phyloP scores from a whole-genome alignment of 2,329 filamentous ascomycete genomes.

The Teratosphaeria nubilosa region DNA sequence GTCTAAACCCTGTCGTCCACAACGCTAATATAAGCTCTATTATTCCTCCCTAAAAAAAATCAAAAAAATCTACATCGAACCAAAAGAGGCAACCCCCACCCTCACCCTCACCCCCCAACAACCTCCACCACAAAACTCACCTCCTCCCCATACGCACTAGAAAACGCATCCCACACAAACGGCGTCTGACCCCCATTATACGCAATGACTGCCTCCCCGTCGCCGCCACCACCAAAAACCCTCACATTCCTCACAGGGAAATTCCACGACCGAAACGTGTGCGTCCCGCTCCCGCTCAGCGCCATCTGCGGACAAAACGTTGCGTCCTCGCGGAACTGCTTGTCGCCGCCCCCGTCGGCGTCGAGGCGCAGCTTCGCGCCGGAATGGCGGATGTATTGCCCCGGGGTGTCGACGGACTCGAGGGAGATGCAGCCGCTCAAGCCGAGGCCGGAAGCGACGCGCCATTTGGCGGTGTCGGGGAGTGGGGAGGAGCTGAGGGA shows the following conservation, averaged over 20 bases:
- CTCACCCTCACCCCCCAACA: conserved; percentile 27
- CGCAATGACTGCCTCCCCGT: conserved; percentile 26
- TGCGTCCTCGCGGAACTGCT: conserved; percentile 50
- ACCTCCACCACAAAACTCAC: conserved; percentile 33
- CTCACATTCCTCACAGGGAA: conserved; percentile 51
- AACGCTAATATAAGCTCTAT: too few relatives aligned
- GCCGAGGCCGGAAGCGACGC: conserved; percentile 44
- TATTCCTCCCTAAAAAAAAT: too few relatives aligned
- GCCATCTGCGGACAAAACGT: conserved; percentile 51
- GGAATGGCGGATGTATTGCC: conserved; percentile 49
- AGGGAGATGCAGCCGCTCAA: conserved; percentile 51
- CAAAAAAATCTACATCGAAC: too few relatives aligned
- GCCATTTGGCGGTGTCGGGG: conserved; percentile 40
- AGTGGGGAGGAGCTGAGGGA: conserved; percentile 43
- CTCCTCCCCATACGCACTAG: conserved; percentile 43
- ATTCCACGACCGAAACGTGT: conserved; percentile 47
- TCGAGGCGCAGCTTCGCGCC: conserved; percentile 42
- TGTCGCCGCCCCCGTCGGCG: conserved; percentile 44
- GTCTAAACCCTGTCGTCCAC: too few relatives aligned
- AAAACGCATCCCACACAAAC: conserved; percentile 39
- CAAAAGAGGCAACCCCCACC: too few relatives aligned
- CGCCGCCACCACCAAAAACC: conserved; percentile 40
- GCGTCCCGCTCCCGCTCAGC: conserved; percentile 41
- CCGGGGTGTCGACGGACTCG: conserved; percentile 48
- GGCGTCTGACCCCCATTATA: conserved; percentile 43